A percentile compares a stretch with the other conserved stretches of the same genome.
phyloP scores from a whole-genome alignment of 257 asterid genomes.

The Knoxia roxburghii region DNA sequence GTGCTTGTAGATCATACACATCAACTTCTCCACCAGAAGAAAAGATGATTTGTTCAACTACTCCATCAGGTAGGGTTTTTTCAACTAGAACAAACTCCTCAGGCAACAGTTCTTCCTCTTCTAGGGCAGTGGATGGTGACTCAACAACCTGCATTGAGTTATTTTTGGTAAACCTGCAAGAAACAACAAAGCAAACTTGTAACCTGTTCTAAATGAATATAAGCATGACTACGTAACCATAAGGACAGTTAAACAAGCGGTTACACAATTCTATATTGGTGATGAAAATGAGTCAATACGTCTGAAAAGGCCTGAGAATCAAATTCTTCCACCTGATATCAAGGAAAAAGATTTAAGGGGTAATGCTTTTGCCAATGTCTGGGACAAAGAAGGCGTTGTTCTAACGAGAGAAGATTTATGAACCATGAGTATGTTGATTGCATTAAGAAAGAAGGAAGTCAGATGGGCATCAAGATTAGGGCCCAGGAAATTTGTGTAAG shows the following conservation, averaged over 20 bases:
- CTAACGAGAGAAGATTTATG: neutral
- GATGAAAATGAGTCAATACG: neutral
- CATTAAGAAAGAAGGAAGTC: neutral
- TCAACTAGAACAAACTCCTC: constrained; percentile 88
- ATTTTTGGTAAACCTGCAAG: constrained; percentile 67
- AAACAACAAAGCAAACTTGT: neutral
- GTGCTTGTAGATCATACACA: constrained; percentile 77
- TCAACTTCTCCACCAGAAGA: constrained; percentile 88
- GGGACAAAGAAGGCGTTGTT: too few species aligned
- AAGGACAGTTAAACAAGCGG: neutral
- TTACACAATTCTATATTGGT: neutral
- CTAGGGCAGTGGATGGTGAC: constrained; percentile 51
- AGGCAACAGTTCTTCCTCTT: constrained; percentile 63
- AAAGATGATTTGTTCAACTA: constrained; percentile 75
- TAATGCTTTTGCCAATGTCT: neutral
- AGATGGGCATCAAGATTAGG: neutral
- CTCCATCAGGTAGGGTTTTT: constrained; percentile 67
- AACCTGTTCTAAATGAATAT: neutral
- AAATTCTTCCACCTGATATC: neutral
- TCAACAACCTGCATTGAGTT: constrained; percentile 60
- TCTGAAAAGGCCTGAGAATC: neutral
- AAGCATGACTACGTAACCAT: neutral
- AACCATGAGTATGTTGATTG: neutral
- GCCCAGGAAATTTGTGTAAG: neutral
- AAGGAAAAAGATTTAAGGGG: neutral